Conservation (phyloP, 148 eudicot species). For the Vaccinium darrowii region DNA sequence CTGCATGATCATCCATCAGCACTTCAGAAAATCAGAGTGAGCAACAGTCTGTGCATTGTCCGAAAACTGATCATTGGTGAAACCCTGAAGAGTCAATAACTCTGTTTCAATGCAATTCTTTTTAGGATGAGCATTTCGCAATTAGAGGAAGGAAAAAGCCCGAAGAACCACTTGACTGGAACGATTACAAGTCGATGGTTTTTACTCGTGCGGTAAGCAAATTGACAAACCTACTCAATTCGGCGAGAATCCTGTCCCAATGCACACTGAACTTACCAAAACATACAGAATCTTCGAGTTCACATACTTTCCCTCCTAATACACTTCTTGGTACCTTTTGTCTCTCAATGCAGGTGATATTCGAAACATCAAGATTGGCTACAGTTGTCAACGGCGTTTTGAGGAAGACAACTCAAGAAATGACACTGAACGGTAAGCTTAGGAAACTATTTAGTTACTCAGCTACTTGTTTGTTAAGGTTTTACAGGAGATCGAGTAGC, state of each 20-base stretch:
- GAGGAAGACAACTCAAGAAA: conserved; percentile 64
- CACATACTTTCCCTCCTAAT: not conserved
- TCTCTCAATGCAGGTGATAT: conserved; percentile 52
- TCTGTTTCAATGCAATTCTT: conserved; percentile 10
- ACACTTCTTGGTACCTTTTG: not conserved
- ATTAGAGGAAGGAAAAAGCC: conserved; percentile 51
- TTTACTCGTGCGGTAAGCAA: conserved; percentile 81
- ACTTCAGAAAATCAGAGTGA: conserved; percentile 68
- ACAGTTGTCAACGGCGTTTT: conserved; percentile 76
- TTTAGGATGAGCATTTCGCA: conserved; percentile 63
- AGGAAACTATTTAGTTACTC: not conserved
- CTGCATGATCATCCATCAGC: conserved; percentile 87
- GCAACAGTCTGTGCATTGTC: not conserved
- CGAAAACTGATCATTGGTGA: not conserved
- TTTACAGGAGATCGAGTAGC: not conserved
- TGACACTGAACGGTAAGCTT: conserved; percentile 66
- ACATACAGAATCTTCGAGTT: not conserved
- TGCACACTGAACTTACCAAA: not conserved
- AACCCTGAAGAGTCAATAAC: not conserved
- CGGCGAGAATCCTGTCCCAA: not conserved
- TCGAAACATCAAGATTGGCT: conserved; percentile 76
- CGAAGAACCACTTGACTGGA: conserved; percentile 65
- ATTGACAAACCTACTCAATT: not conserved
- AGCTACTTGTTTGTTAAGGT: not conserved
- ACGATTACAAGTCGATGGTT: conserved; percentile 71